Evolutionary conservation across 2,329 filamentous ascomycete species (phyloP).

Genomic region (Helotiales sp.): DNA sequence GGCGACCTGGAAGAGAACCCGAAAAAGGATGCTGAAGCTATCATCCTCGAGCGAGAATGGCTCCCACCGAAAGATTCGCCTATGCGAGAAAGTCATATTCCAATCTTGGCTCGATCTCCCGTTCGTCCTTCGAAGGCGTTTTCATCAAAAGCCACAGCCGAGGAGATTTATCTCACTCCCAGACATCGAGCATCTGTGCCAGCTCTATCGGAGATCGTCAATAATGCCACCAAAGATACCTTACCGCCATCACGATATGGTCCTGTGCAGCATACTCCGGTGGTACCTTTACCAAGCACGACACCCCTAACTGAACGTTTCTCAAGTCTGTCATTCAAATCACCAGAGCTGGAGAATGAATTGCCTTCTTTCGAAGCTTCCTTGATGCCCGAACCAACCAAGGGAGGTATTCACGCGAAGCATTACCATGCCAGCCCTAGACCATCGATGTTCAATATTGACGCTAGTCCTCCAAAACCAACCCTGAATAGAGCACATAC

Average conservation of each 20-base stretch:
- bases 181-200: conserved; percentile 19
- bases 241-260: conserved; percentile 22
- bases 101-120: conserved; percentile 20
- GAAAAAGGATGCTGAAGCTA: background rate
- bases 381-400: conserved; percentile 10
- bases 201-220: conserved; percentile 32
- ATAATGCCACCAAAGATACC: conserved; percentile 24
- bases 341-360: conserved; percentile 14
- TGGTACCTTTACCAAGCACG: background rate
- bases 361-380: conserved; percentile 24
- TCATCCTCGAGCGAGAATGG: conserved; percentile 2
- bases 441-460: conserved; percentile 32
- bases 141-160: conserved; percentile 6
- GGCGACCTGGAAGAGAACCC: background rate
- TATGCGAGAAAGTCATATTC: conserved; percentile 23
- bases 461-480: conserved; percentile 32
- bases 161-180: conserved; percentile 15
- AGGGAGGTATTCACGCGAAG: conserved; percentile 20
- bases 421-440: conserved; percentile 25
- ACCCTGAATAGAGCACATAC: conserved; percentile 20
- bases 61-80: conserved; percentile 4
- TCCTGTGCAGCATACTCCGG: conserved; percentile 27
- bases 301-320: conserved; percentile 22
- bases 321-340: conserved; percentile 21
- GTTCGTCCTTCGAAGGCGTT: conserved; percentile 22